Evolutionary conservation across 1,284 basidiomycete genomes (phyloP).

Genomic region (Trametes polyzona): DNA sequence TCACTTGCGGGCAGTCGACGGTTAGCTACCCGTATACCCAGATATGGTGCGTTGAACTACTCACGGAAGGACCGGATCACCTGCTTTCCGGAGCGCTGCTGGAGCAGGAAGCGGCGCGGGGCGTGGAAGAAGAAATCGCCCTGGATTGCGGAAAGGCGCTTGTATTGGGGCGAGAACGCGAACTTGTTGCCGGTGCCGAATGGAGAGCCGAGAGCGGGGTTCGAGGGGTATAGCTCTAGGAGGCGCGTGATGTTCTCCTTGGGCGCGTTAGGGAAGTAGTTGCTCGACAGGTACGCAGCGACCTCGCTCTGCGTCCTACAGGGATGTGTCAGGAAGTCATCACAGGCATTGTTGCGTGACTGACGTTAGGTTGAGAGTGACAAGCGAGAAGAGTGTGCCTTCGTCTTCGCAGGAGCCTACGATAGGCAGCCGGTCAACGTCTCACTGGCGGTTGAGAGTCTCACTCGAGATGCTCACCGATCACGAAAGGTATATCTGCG

Average conservation of each 20-base stretch:
- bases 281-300: constrained; percentile 18
- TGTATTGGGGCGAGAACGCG: constrained; percentile 51
- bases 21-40: background rate
- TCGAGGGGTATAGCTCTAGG: constrained; percentile 43
- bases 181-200: constrained; percentile 50
- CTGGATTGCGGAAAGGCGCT: constrained; percentile 52
- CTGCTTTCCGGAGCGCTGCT: constrained; percentile 42
- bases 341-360: constrained; percentile 5
- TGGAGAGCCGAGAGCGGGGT: constrained; percentile 52
- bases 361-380: constrained; percentile 37
- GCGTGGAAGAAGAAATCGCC: constrained; percentile 55
- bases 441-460: too few relatives aligned
- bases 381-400: constrained; percentile 37
- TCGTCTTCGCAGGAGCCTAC: constrained; percentile 39
- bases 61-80: constrained; percentile 9
- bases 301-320: constrained; percentile 21
- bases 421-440: too few relatives aligned
- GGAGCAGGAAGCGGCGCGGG: constrained; percentile 37
- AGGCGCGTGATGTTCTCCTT: constrained; percentile 11
- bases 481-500: constrained; percentile 38
- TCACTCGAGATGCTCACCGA: constrained; percentile 4
- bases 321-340: background rate
- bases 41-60: constrained; percentile 10
- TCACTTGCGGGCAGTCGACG: constrained; percentile 39
- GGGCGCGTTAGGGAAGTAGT: constrained; percentile 22